phyloP scores from a whole-genome alignment of 2,329 filamentous ascomycete genomes.

The Hypoxylon sp. region DNA sequence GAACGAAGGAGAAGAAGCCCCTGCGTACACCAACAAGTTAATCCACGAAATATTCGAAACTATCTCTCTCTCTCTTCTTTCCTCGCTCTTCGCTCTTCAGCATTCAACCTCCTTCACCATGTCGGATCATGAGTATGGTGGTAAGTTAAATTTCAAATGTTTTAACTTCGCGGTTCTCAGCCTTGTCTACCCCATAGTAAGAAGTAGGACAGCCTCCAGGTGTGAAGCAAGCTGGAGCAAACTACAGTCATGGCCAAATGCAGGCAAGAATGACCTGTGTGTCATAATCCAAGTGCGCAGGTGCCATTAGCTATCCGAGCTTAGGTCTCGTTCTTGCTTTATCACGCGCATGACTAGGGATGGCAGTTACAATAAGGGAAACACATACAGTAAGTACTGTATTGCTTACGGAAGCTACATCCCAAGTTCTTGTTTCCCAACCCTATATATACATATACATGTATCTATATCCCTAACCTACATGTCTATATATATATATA shows the following conservation, averaged over 20 bases:
- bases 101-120: constrained; percentile 58
- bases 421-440: neutral
- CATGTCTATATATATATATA: constrained; percentile 1
- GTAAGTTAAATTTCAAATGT: constrained; percentile 59
- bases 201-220: neutral
- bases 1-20: too few relatives aligned
- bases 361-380: constrained; percentile 12
- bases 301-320: neutral
- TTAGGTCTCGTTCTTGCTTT: constrained; percentile 17
- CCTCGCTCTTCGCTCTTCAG: constrained; percentile 17
- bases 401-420: neutral
- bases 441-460: neutral
- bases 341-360: constrained; percentile 18
- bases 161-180: constrained; percentile 8
- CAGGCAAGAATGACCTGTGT: constrained; percentile 8
- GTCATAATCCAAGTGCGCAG: constrained; percentile 10
- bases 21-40: neutral
- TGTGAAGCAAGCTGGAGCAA: constrained; percentile 7
- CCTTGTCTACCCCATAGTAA: neutral
- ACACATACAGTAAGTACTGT: constrained; percentile 3
- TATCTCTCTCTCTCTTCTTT: neutral
- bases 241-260: constrained; percentile 10
- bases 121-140: constrained; percentile 77
- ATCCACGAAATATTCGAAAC: neutral
- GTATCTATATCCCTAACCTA: neutral